These are phyloP conservation scores for Marvania coccoides DNA, from an alignment of 139 green algal species.

Conservation along the genomic window DNA sequence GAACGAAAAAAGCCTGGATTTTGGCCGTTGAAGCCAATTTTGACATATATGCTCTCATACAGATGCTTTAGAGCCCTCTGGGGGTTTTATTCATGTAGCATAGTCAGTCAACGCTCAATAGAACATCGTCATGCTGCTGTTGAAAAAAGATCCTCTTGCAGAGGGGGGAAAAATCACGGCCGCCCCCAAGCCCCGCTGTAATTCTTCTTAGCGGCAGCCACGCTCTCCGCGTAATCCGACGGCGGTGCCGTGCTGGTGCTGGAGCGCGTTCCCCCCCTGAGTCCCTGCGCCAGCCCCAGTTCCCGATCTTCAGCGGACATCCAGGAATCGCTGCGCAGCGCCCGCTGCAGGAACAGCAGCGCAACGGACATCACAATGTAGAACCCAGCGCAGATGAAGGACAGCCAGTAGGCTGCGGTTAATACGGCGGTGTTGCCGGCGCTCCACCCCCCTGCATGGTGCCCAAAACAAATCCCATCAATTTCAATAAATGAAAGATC, in stretches of 20 bases:
- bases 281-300: neutral
- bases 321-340: neutral
- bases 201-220: neutral
- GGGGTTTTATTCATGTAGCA: too few relatives aligned
- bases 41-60: neutral
- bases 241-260: neutral
- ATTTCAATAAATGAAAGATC: neutral
- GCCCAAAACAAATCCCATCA: neutral
- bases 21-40: too few relatives aligned
- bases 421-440: neutral
- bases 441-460: neutral
- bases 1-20: too few relatives aligned
- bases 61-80: too few relatives aligned
- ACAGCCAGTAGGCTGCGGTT: constrained; percentile 3
- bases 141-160: too few relatives aligned
- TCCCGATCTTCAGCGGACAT: neutral
- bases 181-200: neutral
- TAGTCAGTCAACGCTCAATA: too few relatives aligned
- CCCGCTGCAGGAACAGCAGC: neutral
- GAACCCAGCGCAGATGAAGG: constrained; percentile 1
- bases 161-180: neutral
- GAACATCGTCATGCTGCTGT: too few relatives aligned
- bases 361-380: neutral
- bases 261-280: neutral
- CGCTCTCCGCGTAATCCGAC: neutral